Evolutionary conservation across 495 filamentous ascomycete species (phyloP).

Genomic region (Wilcoxina mikolae): DNA sequence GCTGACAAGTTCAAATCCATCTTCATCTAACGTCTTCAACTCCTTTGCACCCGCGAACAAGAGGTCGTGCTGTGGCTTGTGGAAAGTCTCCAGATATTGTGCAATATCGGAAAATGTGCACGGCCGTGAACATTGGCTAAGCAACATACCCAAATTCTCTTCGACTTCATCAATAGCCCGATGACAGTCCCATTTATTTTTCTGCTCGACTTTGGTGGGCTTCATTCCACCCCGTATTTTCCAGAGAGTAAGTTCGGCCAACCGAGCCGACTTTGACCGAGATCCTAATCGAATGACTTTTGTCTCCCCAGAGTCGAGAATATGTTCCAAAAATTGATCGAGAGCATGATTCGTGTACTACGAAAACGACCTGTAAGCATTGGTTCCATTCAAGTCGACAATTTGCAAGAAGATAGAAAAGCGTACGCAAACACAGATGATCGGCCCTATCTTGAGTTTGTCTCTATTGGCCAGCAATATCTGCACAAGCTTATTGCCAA

Average conservation of each 20-base stretch:
- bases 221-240: neutral
- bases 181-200: neutral
- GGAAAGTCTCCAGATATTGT: neutral
- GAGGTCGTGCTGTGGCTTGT: neutral
- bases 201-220: neutral
- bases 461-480: conserved; percentile 45
- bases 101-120: neutral
- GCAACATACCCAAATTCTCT: neutral
- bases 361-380: conserved; percentile 27
- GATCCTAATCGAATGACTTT: conserved; percentile 58
- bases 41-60: too few relatives aligned
- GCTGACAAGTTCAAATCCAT: too few relatives aligned
- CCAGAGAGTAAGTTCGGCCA: neutral
- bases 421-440: conserved; percentile 38
- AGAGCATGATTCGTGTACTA: conserved; percentile 58
- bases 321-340: conserved; percentile 56
- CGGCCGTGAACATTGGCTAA: neutral
- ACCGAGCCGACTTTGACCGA: conserved; percentile 43
- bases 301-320: conserved; percentile 39
- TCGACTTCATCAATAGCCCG: neutral
- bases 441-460: conserved; percentile 41
- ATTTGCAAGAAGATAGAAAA: conserved; percentile 8
- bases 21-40: too few relatives aligned
- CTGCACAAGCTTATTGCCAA: conserved; percentile 36
- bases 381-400: too few relatives aligned